Conservation (phyloP, 2,329 filamentous ascomycete species). For the Talaromyces sp. region DNA sequence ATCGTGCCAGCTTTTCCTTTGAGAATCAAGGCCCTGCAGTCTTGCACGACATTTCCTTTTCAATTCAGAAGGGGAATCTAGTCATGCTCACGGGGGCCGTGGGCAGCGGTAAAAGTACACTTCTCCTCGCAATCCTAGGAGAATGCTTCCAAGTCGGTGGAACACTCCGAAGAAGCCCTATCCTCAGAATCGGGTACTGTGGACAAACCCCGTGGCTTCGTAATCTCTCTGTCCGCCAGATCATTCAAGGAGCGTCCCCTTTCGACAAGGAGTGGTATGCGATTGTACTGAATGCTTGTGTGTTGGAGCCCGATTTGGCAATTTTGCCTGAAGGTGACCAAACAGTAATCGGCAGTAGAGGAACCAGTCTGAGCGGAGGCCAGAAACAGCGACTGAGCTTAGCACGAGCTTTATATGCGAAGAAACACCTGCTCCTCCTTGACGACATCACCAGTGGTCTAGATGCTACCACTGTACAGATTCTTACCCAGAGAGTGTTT, state of each 20-base stretch:
- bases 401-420: too few species aligned
- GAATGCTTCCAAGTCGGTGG: not conserved
- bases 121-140: not conserved
- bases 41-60: not conserved
- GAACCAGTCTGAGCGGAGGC: conserved; percentile 65
- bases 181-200: not conserved
- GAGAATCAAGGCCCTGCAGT: not conserved
- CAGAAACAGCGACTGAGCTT: conserved; percentile 96
- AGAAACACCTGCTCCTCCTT: too few species aligned
- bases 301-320: too few species aligned
- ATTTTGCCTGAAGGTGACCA: not conserved
- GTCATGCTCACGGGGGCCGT: not conserved
- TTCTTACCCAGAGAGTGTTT: too few species aligned
- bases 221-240: not conserved
- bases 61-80: not conserved
- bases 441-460: too few species aligned
- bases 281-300: not conserved
- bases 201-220: not conserved
- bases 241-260: not conserved
- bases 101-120: not conserved
- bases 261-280: not conserved
- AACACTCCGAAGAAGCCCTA: too few species aligned
- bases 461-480: too few species aligned
- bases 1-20: not conserved
- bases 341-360: not conserved